Conservation (phyloP, 1,284 basidiomycete genomes). For the Apiotrichum akiyoshidainum region DNA sequence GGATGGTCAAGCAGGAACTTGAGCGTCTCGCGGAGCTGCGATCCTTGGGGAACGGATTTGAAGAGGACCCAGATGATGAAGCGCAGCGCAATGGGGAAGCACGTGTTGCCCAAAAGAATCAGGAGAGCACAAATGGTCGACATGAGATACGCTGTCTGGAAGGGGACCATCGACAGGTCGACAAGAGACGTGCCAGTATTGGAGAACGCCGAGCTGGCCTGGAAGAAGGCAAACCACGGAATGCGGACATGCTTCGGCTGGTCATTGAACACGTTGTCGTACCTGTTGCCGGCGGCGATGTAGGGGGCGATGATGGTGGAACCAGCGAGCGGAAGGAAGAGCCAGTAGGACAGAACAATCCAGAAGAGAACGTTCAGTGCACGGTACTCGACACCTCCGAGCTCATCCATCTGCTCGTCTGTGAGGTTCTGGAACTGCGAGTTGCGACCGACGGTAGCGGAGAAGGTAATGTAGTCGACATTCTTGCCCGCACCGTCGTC, state of each 20-base stretch:
- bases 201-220: slow-evolving; percentile 80
- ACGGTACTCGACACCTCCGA: slow-evolving; percentile 93
- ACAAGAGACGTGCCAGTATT: slow-evolving; percentile 86
- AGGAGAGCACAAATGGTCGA: slow-evolving; percentile 61
- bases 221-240: slow-evolving; percentile 80
- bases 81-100: slow-evolving; percentile 71
- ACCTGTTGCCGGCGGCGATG: slow-evolving; percentile 60
- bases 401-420: slow-evolving; percentile 79
- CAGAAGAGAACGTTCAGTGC: slow-evolving; percentile 74
- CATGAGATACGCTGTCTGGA: slow-evolving; percentile 80
- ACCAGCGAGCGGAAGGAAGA: slow-evolving; percentile 63
- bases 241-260: slow-evolving; percentile 58
- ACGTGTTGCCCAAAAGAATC: slow-evolving; percentile 87
- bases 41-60: slow-evolving; percentile 61
- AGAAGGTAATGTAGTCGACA: slow-evolving; percentile 83
- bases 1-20: slow-evolving; percentile 94
- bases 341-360: slow-evolving; percentile 68
- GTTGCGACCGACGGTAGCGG: slow-evolving; percentile 78
- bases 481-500: slow-evolving; percentile 53
- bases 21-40: slow-evolving; percentile 71
- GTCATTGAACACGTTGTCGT: slow-evolving; percentile 57
- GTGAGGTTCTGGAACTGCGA: slow-evolving; percentile 79
- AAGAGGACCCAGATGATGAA: slow-evolving; percentile 70
- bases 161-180: slow-evolving; percentile 85
- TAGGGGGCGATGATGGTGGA: slow-evolving; percentile 77